A percentile compares a stretch with the other conserved stretches of the same genome.
These are phyloP conservation scores for Hyphodiscus sp. DNA, from an alignment of 2,329 filamentous ascomycete species.

Conservation along the genomic window DNA sequence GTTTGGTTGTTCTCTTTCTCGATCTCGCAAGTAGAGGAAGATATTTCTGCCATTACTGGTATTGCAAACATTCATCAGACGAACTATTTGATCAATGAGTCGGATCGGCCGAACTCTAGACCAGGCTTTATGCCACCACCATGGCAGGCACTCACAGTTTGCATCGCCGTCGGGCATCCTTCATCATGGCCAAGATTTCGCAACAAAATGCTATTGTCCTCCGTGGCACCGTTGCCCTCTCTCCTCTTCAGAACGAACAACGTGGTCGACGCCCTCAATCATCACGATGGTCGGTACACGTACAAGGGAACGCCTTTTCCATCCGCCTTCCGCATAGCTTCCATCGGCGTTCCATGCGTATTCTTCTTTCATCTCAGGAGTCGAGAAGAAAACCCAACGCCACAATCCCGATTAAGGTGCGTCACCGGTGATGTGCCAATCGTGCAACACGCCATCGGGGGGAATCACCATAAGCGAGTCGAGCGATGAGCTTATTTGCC, in stretches of 20 bases:
- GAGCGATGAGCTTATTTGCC: neutral
- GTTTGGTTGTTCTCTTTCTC: too few relatives aligned
- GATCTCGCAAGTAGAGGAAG: too few relatives aligned
- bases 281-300: neutral
- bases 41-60: too few relatives aligned
- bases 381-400: neutral
- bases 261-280: neutral
- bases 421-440: neutral
- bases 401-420: neutral
- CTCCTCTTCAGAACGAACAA: neutral
- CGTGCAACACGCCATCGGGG: neutral
- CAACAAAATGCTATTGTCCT: too few relatives aligned
- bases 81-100: too few relatives aligned
- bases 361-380: too few relatives aligned
- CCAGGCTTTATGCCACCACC: too few relatives aligned
- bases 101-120: too few relatives aligned
- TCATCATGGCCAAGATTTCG: too few relatives aligned
- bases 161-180: too few relatives aligned
- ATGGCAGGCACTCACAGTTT: too few relatives aligned
- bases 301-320: neutral
- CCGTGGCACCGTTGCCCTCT: neutral
- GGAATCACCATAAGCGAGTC: neutral
- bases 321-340: neutral
- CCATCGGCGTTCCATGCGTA: neutral
- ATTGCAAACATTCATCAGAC: too few relatives aligned